phyloP scores from a whole-genome alignment of 306 rosid species.

The Cucumis cinereus region DNA sequence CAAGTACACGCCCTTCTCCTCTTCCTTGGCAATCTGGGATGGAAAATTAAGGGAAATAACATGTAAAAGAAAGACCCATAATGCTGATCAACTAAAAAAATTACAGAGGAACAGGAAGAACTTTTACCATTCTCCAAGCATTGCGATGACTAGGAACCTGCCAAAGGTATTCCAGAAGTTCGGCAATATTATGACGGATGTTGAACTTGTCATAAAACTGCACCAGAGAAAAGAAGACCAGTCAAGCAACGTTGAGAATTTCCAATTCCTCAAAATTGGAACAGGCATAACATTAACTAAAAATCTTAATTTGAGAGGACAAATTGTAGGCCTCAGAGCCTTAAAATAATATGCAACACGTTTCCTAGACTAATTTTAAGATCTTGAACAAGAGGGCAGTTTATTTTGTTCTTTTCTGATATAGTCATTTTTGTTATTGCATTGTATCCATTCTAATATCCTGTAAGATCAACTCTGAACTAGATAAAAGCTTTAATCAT shows the following conservation, averaged over 20 bases:
- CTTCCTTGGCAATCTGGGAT: slow-evolving; percentile 93
- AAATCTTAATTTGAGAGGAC: background rate
- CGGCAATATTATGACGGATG: slow-evolving; percentile 96
- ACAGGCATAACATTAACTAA: background rate
- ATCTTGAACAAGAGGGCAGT: background rate
- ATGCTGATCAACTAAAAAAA: background rate
- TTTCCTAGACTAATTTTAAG: background rate
- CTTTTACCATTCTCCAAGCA: slow-evolving; percentile 86
- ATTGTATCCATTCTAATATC: background rate
- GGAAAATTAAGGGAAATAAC: slow-evolving; percentile 4
- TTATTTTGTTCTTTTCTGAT: background rate
- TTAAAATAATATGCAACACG: background rate
- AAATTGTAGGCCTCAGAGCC: background rate
- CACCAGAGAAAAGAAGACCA: slow-evolving; percentile 19
- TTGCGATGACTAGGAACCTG: slow-evolving; percentile 97
- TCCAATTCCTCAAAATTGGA: slow-evolving; percentile 2
- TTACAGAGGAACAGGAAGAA: background rate
- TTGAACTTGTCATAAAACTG: slow-evolving; percentile 98
- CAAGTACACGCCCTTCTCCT: slow-evolving; percentile 95
- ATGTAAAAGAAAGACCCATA: background rate
- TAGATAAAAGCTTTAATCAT: background rate
- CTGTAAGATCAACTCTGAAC: background rate
- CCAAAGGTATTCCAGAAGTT: slow-evolving; percentile 97
- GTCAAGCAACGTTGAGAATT: slow-evolving; percentile 5
- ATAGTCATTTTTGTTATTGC: background rate